Base-by-base conservation (phyloP, 1,284 basidiomycete species). In the Leccinum cinnamomeum region DNA sequence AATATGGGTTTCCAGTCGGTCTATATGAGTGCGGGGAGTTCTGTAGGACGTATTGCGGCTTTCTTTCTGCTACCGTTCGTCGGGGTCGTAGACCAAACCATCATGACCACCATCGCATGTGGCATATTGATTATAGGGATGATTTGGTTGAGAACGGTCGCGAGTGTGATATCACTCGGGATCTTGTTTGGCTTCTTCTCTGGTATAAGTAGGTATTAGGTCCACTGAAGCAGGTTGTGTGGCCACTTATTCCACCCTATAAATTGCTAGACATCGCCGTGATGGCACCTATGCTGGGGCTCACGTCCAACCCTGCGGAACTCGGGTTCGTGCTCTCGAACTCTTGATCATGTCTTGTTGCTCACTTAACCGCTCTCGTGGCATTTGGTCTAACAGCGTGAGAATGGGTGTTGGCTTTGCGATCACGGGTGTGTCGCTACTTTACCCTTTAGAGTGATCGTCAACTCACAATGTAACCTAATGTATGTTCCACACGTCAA, bases 121-220 rank as follows among this genome's bases (percentile, higher is more conserved):
- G 69, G 65, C 0, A 60, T 75, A 67, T 53, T 75, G 67, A 62
- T 83, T 16, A 79, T 84, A 53, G 76, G 77, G 57, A 78, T 79
- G 60, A 70, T 81, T 7, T 81, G 74, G 33, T 70, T 83, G 11
- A 71, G 74, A n/a, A 73, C 75, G 28, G 70, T 73, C 0, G 72
- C 71, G 5, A 81, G 81, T 7, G 77, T 80, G 1, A 70, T 82
- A 5, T 64, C 76, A 23, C 82, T 85, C 53, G 79, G 79, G 6
- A 64, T 81, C 41, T 66, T 85, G 14, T 86, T 79, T 61, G 83
- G 84, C 0, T 75, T 84, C 59, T 84, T 84, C 64, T 79, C 78
- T 10, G 84, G 83, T 8, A 76, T 78, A 41, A 73, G 78, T 79
- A 59, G 64, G 77, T 70, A 56, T 14, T 55, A 7, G 5, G 3